Conservation (phyloP, 768 basidiomycete genomes). For the Leccinum sublutescens region DNA sequence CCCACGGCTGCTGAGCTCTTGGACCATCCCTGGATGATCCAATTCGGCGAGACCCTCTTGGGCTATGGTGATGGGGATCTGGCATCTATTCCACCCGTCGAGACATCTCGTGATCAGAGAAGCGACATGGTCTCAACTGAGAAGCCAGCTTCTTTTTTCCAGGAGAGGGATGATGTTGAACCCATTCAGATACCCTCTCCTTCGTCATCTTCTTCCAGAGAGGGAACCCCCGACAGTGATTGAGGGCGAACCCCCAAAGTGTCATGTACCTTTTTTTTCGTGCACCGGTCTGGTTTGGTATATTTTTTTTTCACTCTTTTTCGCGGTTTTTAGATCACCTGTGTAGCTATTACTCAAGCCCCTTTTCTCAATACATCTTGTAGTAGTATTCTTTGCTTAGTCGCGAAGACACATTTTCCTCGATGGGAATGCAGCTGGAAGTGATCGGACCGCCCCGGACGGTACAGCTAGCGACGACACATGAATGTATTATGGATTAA, state of each 20-base stretch:
- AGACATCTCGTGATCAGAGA: slow-evolving; percentile 46
- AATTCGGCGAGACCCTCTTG: slow-evolving; percentile 69
- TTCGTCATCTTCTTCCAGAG: slow-evolving; percentile 42
- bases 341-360: slow-evolving; percentile 19
- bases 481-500: neutral
- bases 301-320: neutral
- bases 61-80: slow-evolving; percentile 67
- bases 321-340: slow-evolving; percentile 1
- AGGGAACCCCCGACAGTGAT: slow-evolving; percentile 29
- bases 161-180: slow-evolving; percentile 63
- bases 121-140: slow-evolving; percentile 52
- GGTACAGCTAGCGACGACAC: neutral
- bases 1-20: slow-evolving; percentile 85
- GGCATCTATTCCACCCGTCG: slow-evolving; percentile 44
- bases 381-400: slow-evolving; percentile 7
- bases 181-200: slow-evolving; percentile 52
- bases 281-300: neutral
- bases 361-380: slow-evolving; percentile 1
- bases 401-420: neutral
- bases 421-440: neutral
- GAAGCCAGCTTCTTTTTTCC: slow-evolving; percentile 54
- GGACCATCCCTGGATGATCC: slow-evolving; percentile 87
- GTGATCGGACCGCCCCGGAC: neutral
- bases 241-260: slow-evolving; percentile 4
- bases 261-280: neutral